phyloP scores from a whole-genome alignment of 768 basidiomycete species.

The Pleurotus salmoneostramineus region DNA sequence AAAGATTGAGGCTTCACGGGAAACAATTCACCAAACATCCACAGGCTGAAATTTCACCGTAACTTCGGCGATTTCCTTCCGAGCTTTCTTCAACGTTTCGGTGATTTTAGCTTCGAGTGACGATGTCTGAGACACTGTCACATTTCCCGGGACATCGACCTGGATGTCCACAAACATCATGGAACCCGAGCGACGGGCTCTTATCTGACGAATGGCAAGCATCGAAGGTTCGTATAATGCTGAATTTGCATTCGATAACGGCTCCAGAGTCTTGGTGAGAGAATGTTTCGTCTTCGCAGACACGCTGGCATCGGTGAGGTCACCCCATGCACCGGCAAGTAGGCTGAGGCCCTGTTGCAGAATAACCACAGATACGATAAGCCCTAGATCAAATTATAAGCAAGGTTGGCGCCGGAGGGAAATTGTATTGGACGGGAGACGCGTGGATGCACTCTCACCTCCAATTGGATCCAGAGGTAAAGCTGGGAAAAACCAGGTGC shows the following conservation, averaged over 20 bases:
- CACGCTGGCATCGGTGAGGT: conserved; percentile 83
- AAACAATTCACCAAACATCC: conserved; percentile 10
- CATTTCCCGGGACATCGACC: conserved; percentile 57
- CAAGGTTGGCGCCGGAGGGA: too few relatives aligned
- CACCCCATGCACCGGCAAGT: conserved; percentile 66
- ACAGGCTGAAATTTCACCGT: conserved; percentile 57
- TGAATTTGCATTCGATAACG: conserved; percentile 29
- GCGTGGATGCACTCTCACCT: conserved; percentile 41
- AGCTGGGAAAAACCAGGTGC: conserved; percentile 82
- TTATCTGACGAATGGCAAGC: conserved; percentile 48
- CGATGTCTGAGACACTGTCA: conserved; percentile 57
- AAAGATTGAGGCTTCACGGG: not conserved
- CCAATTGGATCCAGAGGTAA: conserved; percentile 92
- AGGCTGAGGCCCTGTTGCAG: conserved; percentile 71
- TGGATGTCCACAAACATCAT: conserved; percentile 80
- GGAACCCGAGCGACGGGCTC: conserved; percentile 77
- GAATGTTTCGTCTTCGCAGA: conserved; percentile 47
- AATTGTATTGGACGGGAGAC: not conserved
- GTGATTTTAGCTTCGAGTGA: conserved; percentile 61
- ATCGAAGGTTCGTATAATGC: conserved; percentile 20
- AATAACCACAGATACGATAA: conserved; percentile 89
- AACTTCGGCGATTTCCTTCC: conserved; percentile 72
- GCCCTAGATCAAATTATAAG: conserved; percentile 37
- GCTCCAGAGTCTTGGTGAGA: conserved; percentile 54
- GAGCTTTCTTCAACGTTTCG: conserved; percentile 45